Evolutionary conservation across 257 asterid species (phyloP).

Genomic region (Lycium ferocissimum): DNA sequence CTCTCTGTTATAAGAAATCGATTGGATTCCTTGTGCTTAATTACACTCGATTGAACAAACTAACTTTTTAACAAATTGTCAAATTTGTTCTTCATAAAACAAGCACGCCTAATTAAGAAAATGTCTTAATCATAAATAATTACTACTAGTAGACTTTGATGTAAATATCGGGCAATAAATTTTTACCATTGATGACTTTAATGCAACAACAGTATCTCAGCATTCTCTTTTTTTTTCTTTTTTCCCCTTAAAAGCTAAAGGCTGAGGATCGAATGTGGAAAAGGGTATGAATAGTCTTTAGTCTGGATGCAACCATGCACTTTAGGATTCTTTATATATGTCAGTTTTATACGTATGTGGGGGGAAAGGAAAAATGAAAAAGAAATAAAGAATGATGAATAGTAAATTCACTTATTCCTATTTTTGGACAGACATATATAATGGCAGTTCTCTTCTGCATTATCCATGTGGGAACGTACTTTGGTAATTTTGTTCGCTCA

Average conservation of each 20-base stretch:
- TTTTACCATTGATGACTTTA: not conserved
- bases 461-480: not conserved
- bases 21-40: conserved; percentile 18
- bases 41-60: conserved; percentile 16
- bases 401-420: not conserved
- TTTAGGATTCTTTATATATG: not conserved
- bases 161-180: not conserved
- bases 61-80: not conserved
- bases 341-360: not conserved
- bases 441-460: not conserved
- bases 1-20: not conserved
- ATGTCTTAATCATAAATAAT: not conserved
- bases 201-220: not conserved
- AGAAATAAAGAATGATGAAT: not conserved
- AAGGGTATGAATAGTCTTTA: not conserved
- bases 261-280: not conserved
- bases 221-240: too few relatives aligned
- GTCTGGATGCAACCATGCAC: not conserved
- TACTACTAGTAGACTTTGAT: not conserved
- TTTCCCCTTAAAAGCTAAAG: too few relatives aligned
- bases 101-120: not conserved
- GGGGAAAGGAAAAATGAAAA: not conserved
- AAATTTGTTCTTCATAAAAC: not conserved
- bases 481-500: not conserved
- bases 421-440: not conserved